phyloP scores from a whole-genome alignment of 2,329 filamentous ascomycete species.

The Penicillium italicum region DNA sequence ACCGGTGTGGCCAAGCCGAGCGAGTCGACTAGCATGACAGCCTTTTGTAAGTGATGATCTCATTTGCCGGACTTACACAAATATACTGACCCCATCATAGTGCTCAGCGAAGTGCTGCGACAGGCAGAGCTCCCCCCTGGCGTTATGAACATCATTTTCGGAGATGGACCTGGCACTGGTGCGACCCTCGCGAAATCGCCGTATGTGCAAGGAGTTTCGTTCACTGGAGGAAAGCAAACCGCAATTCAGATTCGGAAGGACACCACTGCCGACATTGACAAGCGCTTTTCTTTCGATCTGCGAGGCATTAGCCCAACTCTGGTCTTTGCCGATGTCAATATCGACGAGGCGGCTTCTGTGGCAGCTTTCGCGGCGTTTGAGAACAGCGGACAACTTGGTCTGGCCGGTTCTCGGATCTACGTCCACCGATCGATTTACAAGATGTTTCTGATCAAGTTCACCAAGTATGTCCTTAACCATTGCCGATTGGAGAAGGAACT shows the following conservation, averaged over 20 bases:
- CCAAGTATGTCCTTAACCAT: accelerated
- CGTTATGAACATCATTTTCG: not conserved
- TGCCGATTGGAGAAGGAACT: not conserved
- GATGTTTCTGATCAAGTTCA: accelerated
- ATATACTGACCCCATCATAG: not conserved
- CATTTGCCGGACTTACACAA: too few relatives aligned
- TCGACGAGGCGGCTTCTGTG: not conserved
- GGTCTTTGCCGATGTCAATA: not conserved
- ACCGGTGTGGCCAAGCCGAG: not conserved
- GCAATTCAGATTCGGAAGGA: not conserved
- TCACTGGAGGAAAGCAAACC: not conserved
- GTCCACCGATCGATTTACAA: not conserved
- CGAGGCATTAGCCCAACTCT: not conserved
- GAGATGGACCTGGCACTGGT: not conserved
- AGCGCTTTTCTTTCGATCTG: not conserved
- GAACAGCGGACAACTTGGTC: not conserved
- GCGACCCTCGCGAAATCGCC: not conserved
- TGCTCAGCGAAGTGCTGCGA: not conserved
- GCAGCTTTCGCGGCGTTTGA: not conserved
- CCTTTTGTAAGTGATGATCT: not conserved
- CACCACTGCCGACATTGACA: not conserved
- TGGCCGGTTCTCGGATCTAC: not conserved
- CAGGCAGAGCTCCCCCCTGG: not conserved
- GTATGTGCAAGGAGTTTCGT: not conserved
- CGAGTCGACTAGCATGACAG: not conserved